Percentiles rank a stretch among this genome's conserved stretches.
Evolutionary conservation across 2,329 filamentous ascomycete species (phyloP).

Genomic region (Xylaria sp.): DNA sequence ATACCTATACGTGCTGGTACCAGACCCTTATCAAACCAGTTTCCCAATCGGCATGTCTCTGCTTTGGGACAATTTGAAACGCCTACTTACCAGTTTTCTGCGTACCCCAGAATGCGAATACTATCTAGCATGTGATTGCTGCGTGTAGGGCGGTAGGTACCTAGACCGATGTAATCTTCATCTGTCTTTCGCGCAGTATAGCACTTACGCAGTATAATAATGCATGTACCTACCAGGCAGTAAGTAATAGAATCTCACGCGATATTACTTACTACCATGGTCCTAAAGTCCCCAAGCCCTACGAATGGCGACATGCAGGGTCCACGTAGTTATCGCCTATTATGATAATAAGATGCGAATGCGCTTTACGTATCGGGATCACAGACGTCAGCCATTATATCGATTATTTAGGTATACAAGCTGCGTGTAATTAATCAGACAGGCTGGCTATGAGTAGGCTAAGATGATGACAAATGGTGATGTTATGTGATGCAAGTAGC

Average conservation of each 20-base stretch:
- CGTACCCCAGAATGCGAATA: too few relatives aligned
- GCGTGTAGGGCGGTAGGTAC: too few relatives aligned
- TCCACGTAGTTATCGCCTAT: background rate
- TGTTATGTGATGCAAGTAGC: background rate
- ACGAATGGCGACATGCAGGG: background rate
- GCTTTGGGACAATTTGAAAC: too few relatives aligned
- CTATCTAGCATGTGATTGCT: too few relatives aligned
- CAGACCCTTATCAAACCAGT: constrained; percentile 15
- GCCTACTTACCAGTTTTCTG: too few relatives aligned
- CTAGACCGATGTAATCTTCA: too few relatives aligned
- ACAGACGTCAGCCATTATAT: background rate
- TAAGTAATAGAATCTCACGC: background rate
- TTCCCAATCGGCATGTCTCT: constrained; percentile 19
- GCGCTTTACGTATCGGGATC: constrained; percentile 4
- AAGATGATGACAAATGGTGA: constrained; percentile 14
- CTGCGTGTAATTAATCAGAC: constrained; percentile 4
- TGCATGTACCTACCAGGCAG: too few relatives aligned
- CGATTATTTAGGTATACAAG: background rate
- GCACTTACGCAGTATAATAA: too few relatives aligned
- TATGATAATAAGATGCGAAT: constrained; percentile 1
- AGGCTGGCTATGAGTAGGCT: background rate
- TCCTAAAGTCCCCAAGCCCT: background rate
- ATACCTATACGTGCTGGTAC: too few relatives aligned
- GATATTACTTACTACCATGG: background rate
- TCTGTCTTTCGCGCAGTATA: too few relatives aligned